Conservation (phyloP, 164 flowering plant species). For the Piper betle region DNA sequence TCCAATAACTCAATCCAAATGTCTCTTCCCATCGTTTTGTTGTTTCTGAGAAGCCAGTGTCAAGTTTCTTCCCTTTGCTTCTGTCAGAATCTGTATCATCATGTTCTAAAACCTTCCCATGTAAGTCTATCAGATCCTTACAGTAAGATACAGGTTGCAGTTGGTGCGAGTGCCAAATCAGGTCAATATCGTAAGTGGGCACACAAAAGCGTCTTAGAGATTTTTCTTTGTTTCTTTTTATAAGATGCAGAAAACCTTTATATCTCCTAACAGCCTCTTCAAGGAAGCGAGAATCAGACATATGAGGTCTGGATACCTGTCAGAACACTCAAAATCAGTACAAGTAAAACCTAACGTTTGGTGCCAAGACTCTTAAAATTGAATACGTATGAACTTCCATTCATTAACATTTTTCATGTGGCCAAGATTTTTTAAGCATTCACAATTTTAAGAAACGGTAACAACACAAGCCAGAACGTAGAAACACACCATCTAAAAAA, state of each 20-base stretch:
- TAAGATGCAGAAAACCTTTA: constrained; percentile 79
- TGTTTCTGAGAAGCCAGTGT: constrained; percentile 75
- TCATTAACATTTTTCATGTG: not conserved
- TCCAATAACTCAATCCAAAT: constrained; percentile 84
- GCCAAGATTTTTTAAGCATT: no score
- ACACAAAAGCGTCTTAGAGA: constrained; percentile 59
- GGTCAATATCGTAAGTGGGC: constrained; percentile 95
- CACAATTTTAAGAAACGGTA: not conserved
- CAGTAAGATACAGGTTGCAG: constrained; percentile 72
- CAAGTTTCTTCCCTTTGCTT: constrained; percentile 75
- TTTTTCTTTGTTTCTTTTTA: constrained; percentile 69
- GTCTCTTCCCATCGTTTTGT: constrained; percentile 78
- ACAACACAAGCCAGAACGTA: not conserved
- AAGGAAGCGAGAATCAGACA: constrained; percentile 53
- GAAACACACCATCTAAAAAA: not conserved
- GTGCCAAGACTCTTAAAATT: not conserved
- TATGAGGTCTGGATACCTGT: constrained; percentile 66
- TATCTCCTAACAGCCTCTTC: constrained; percentile 78
- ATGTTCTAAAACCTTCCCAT: constrained; percentile 72
- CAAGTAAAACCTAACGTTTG: not conserved
- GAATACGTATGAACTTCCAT: not conserved
- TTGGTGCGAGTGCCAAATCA: constrained; percentile 96
- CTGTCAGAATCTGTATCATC: constrained; percentile 87
- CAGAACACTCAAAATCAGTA: not conserved
- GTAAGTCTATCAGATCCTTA: constrained; percentile 33